These are phyloP conservation scores for Alternaria brassicae DNA, from an alignment of 2,329 filamentous ascomycete genomes.

Conservation along the genomic window DNA sequence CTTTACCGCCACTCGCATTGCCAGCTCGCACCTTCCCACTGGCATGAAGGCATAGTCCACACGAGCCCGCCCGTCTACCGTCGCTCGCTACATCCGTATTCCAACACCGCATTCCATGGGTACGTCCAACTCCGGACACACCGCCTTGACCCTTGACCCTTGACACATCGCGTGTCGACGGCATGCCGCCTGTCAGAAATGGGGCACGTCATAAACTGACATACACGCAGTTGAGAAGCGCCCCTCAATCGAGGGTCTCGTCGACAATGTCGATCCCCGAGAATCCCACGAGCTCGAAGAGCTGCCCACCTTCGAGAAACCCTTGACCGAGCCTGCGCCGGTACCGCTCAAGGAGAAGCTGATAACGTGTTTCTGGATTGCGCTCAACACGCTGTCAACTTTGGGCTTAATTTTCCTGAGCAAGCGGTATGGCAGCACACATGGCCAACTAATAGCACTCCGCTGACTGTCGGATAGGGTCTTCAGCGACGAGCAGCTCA, in stretches of 20 bases:
- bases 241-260: conserved; percentile 48
- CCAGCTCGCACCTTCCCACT: conserved; percentile 7
- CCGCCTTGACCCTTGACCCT: conserved; percentile 1
- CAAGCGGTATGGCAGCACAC: conserved; percentile 48
- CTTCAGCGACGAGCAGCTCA: conserved; percentile 54
- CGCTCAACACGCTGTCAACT: conserved; percentile 54
- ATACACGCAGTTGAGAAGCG: conserved; percentile 45
- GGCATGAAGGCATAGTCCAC: conserved; percentile 40
- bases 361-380: conserved; percentile 52
- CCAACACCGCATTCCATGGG: conserved; percentile 34
- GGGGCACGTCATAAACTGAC: conserved; percentile 26
- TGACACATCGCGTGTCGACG: conserved; percentile 1
- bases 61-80: conserved; percentile 14
- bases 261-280: conserved; percentile 49
- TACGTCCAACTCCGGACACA: conserved; percentile 22
- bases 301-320: conserved; percentile 47
- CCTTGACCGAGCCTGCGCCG: conserved; percentile 29
- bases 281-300: conserved; percentile 44
- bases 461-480: conserved; percentile 48
- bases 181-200: not conserved
- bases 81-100: conserved; percentile 33
- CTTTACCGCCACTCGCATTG: not conserved
- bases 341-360: conserved; percentile 48
- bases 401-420: conserved; percentile 56
- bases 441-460: not conserved